Conservation (phyloP, 495 filamentous ascomycete species). For the Tuber umbilicatum region DNA sequence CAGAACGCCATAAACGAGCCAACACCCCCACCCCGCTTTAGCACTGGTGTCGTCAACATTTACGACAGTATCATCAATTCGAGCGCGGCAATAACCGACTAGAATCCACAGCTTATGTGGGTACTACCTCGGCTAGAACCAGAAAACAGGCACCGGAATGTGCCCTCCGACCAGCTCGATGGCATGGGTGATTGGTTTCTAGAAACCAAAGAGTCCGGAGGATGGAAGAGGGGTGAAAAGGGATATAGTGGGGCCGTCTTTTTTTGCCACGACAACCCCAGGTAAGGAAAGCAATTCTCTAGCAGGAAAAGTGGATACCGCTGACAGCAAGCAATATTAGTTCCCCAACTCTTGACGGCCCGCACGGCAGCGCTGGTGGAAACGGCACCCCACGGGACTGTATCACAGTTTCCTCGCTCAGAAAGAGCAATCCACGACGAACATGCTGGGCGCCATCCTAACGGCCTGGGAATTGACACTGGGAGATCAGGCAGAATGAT, state of each 20-base stretch:
- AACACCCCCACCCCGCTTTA: not conserved
- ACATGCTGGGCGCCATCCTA: not conserved
- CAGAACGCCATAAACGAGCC: not conserved
- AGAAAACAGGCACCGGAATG: not conserved
- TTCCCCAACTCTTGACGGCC: not conserved
- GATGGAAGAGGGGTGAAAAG: not conserved
- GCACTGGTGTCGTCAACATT: not conserved
- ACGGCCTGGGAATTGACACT: no score
- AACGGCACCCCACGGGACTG: not conserved
- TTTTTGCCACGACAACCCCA: not conserved
- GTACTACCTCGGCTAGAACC: not conserved
- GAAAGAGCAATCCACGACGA: not conserved
- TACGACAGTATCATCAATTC: not conserved
- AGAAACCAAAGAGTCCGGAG: not conserved
- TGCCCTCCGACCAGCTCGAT: not conserved
- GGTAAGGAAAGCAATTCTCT: not conserved
- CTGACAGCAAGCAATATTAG: not conserved
- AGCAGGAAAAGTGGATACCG: not conserved
- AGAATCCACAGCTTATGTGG: not conserved
- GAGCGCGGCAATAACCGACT: not conserved
- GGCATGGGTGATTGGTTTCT: not conserved
- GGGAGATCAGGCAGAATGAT: not conserved
- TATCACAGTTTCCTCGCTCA: not conserved
- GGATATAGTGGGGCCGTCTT: not conserved
- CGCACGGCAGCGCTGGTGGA: not conserved